phyloP scores from a whole-genome alignment of 371 early-diverging fungal genomes.

The Mycotypha africana region DNA sequence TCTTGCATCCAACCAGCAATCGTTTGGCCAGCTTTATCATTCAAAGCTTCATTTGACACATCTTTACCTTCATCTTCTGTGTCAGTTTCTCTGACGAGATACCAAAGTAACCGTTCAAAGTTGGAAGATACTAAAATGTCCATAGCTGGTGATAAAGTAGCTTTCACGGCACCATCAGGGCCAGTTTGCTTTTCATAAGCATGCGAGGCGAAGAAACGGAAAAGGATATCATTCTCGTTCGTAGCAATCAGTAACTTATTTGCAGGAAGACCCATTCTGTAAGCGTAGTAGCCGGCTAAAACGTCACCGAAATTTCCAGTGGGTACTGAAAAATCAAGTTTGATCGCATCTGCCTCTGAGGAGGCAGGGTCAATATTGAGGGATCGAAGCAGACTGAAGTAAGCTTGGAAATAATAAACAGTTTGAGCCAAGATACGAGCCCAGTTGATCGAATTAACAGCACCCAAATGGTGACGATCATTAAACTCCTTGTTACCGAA shows the following conservation, averaged over 20 bases:
- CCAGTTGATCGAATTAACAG: conserved; percentile 99
- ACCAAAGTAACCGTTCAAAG: conserved; percentile 95
- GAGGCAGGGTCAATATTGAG: conserved; percentile 53
- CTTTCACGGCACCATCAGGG: conserved; percentile 60
- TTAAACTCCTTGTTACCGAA: conserved; percentile 81
- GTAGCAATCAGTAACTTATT: conserved; percentile 83
- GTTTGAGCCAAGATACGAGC: conserved; percentile 95
- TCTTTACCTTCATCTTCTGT: conserved; percentile 21
- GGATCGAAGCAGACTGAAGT: conserved; percentile 63
- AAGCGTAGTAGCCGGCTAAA: conserved; percentile 91
- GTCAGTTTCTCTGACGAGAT: conserved; percentile 66
- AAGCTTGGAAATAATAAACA: conserved; percentile 93
- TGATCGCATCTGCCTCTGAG: conserved; percentile 35
- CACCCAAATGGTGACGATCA: conserved; percentile 76
- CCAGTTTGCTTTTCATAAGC: conserved; percentile 70
- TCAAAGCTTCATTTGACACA: conserved; percentile 33
- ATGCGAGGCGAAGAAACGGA: conserved; percentile 87
- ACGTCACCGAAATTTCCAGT: conserved; percentile 99
- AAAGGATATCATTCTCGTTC: conserved; percentile 95
- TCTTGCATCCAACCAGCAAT: conserved; percentile 79
- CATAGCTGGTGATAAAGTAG: conserved; percentile 95
- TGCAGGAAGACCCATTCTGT: conserved; percentile 89
- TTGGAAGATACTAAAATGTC: conserved; percentile 94
- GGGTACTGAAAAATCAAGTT: conserved; percentile 85
- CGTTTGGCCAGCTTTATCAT: conserved; percentile 50